Base-by-base conservation (phyloP, 2,329 filamentous ascomycete species). In the Phaeosphaeriaceae sp. region DNA sequence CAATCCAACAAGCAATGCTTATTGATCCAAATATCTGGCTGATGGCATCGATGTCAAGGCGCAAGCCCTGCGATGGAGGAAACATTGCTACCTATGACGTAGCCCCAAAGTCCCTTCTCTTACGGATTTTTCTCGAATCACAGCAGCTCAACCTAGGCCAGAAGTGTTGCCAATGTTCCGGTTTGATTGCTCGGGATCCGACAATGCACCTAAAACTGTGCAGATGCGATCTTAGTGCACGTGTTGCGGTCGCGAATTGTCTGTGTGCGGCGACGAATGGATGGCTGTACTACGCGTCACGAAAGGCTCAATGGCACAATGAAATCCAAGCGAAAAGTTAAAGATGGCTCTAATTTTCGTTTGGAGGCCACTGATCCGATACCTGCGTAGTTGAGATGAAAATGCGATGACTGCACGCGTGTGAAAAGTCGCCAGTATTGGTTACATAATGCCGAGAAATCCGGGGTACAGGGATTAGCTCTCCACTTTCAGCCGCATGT, bases 1-100 rank as follows among this genome's bases (percentile, higher is more conserved):
- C 75, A 56, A 98, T 91, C 95, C 95, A 97, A 76, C 93, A 97
- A 51, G 93, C 93, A 74, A 99, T 97, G 47, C 92, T 97, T 67
- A 99, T 93, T 9, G 93, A 97, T 36, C 93, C 94, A 79, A 90
- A 93, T 69, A 97, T 97, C 54, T 94, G 94, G 68, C 92, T 96
- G 70, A 97, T 88, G 60, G 93, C 93, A 74, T 95, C 91, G 59
- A 97, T 89, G 76, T 97, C 91, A 67, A 97, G 83, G 77, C 91
- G 89, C 62, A 85, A 76, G 61, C 80, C 80, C 69, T 83, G 81
- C 9, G 83, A 78, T 46, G 84, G 83, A 40, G 84, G 84, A 70
- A 85, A 84, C 81, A 84, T 85, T 53, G 61, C 72, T 50, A 56
- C 57, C 11, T 65, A 73, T 74, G 71, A 74, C 69, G 73, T 75